These are phyloP conservation scores for Zygotorulaspora sp. DNA, from an alignment of 805 yeast species.

Conservation along the genomic window DNA sequence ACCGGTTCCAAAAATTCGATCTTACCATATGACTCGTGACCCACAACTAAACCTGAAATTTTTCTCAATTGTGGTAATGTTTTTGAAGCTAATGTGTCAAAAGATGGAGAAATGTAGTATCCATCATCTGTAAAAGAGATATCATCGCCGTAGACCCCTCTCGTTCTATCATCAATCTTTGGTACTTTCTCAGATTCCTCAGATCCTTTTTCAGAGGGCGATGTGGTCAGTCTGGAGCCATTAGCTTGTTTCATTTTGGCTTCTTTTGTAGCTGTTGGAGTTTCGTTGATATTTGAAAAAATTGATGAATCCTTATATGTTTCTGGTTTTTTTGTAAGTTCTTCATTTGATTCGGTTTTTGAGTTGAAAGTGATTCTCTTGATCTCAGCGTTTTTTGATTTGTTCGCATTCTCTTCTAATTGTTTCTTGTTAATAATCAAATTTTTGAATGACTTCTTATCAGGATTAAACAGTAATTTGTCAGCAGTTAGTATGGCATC, in stretches of 20 bases:
- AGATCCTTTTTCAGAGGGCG: conserved; percentile 3
- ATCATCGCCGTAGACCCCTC: conserved; percentile 35
- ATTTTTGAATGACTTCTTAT: conserved; percentile 29
- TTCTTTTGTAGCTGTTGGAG: conserved; percentile 13
- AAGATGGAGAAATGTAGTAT: conserved; percentile 82
- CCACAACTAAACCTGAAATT: conserved; percentile 65
- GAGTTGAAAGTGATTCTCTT: conserved; percentile 19
- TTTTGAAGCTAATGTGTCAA: conserved; percentile 55
- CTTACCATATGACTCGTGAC: conserved; percentile 68
- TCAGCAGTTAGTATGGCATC: conserved; percentile 24
- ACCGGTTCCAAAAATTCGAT: conserved; percentile 77
- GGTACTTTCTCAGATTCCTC: conserved; percentile 1
- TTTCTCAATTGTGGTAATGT: conserved; percentile 59
- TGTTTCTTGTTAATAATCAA: conserved; percentile 26
- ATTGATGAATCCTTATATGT: conserved; percentile 9
- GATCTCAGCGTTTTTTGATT: conserved; percentile 11
- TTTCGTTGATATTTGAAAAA: conserved; percentile 12
- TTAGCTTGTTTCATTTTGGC: conserved; percentile 8
- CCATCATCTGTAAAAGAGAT: conserved; percentile 60
- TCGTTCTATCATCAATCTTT: conserved; percentile 8
- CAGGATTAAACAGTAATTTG: conserved; percentile 27
- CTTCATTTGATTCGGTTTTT: conserved; percentile 7
- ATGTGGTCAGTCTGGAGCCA: conserved; percentile 6
- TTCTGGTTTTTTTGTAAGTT: conserved; percentile 4
- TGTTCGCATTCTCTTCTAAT: conserved; percentile 10